A percentile compares a stretch with the other conserved stretches of the same genome.
Evolutionary conservation across 2,329 filamentous ascomycete genomes (phyloP).

Genomic region (Orbilia ellipsospora): DNA sequence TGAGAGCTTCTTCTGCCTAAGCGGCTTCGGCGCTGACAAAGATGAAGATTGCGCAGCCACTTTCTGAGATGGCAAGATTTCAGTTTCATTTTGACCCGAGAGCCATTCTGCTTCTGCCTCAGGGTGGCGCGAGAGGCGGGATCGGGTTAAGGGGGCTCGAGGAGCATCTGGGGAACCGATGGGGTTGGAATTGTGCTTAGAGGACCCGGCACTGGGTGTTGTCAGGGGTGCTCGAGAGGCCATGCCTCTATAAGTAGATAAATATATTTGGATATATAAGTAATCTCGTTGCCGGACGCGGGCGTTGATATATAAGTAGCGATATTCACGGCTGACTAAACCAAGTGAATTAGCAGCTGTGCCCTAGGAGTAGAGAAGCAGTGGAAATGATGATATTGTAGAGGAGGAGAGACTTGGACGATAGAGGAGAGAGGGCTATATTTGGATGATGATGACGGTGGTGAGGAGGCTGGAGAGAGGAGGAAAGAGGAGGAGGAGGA

Average conservation of each 20-base stretch:
- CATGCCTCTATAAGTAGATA: background rate
- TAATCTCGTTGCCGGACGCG: no score
- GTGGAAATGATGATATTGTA: no score
- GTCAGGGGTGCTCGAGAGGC: background rate
- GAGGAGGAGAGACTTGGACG: no score
- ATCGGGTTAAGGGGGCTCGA: constrained; percentile 4
- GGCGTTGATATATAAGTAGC: no score
- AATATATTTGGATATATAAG: no score
- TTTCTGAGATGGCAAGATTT: constrained; percentile 5
- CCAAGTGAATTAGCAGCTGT: no score
- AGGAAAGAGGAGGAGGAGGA: no score
- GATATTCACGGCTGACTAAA: no score
- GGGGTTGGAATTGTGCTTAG: constrained; percentile 1
- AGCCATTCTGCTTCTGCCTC: constrained; percentile 5
- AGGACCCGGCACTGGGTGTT: constrained; percentile 13
- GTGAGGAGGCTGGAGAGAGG: no score
- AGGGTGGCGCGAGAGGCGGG: constrained; percentile 14
- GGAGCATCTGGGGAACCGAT: background rate
- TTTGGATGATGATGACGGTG: no score
- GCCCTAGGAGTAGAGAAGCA: no score
- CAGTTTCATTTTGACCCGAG: background rate
- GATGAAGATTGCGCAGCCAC: background rate
- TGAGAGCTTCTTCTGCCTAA: constrained; percentile 8
- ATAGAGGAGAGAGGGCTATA: no score
- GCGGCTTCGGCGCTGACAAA: constrained; percentile 1